phyloP scores from a whole-genome alignment of 2,329 filamentous ascomycete species.

The Fusarium pseudocircinatum region DNA sequence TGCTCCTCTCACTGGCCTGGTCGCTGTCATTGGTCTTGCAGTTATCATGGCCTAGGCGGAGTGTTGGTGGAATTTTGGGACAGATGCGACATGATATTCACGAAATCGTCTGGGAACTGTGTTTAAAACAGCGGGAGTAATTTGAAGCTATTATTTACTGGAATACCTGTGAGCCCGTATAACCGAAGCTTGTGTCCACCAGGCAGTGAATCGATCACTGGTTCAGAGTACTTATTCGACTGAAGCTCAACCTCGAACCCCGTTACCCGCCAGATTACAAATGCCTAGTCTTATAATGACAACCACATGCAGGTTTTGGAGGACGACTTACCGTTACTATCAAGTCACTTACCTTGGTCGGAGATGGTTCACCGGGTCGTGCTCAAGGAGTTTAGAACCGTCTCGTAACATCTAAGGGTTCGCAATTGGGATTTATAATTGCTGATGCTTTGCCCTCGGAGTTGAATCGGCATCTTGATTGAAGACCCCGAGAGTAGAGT shows the following conservation, averaged over 20 bases:
- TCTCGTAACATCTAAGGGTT: not conserved
- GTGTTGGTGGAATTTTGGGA: not conserved
- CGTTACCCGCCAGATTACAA: not conserved
- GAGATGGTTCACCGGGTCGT: not conserved
- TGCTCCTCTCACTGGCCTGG: slow-evolving; percentile 28
- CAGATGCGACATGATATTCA: slow-evolving; percentile 28
- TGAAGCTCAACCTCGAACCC: not conserved
- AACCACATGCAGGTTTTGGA: not conserved
- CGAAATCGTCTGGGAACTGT: slow-evolving; percentile 4
- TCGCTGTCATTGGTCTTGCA: slow-evolving; percentile 29
- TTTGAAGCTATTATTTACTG: slow-evolving; percentile 2
- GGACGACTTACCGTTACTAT: not conserved
- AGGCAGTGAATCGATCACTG: not conserved
- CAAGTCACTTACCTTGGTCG: not conserved
- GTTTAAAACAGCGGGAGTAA: slow-evolving; percentile 4
- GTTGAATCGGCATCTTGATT: not conserved
- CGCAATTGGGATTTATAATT: not conserved
- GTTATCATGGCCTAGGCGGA: slow-evolving; percentile 29
- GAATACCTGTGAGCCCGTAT: not conserved
- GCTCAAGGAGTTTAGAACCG: not conserved
- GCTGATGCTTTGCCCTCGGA: not conserved
- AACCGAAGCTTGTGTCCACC: not conserved
- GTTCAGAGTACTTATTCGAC: not conserved
- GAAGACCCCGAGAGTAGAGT: not conserved
- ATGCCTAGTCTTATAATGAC: not conserved